Conservation (phyloP, 2,329 filamentous ascomycete species). For the Ambrosiella xylebori region DNA sequence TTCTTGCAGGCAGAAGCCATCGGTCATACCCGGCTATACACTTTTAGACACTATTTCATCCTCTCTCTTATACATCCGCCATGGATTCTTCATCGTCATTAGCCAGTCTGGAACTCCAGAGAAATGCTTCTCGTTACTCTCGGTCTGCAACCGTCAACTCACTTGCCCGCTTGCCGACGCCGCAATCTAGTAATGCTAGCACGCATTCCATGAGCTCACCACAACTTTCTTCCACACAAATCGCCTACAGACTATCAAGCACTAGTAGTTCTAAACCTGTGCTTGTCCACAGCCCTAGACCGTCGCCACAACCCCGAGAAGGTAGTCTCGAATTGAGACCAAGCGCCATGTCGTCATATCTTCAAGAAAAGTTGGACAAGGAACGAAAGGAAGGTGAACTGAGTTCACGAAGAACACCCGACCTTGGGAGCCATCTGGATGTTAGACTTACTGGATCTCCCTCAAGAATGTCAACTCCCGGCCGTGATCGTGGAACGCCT, state of each 20-base stretch:
- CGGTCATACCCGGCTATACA: not conserved
- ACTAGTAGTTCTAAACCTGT: slow-evolving; percentile 21
- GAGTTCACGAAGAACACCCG: slow-evolving; percentile 8
- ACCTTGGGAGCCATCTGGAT: slow-evolving; percentile 7
- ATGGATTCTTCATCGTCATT: slow-evolving; percentile 22
- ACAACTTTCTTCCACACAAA: slow-evolving; percentile 20
- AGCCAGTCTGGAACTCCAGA: slow-evolving; percentile 29
- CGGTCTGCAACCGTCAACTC: slow-evolving; percentile 9
- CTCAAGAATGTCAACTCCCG: slow-evolving; percentile 8
- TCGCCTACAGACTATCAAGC: slow-evolving; percentile 23
- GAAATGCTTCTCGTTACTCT: slow-evolving; percentile 23
- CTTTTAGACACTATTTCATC: not conserved
- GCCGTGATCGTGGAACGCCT: slow-evolving; percentile 7
- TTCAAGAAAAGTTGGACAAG: slow-evolving; percentile 37
- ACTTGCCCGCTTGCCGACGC: slow-evolving; percentile 16
- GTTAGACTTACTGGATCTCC: slow-evolving; percentile 8
- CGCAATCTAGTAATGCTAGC: slow-evolving; percentile 27
- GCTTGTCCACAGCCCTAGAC: slow-evolving; percentile 22
- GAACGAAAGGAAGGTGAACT: slow-evolving; percentile 20
- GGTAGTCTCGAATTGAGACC: slow-evolving; percentile 25
- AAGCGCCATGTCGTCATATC: slow-evolving; percentile 30
- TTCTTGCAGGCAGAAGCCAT: not conserved
- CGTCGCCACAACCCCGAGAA: slow-evolving; percentile 26
- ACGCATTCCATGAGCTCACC: slow-evolving; percentile 24
- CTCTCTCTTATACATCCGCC: not conserved